Evolutionary conservation across 257 asterid genomes (phyloP), one percentile per base, ranked within the genome.

Genomic region (Vinca minor): DNA sequence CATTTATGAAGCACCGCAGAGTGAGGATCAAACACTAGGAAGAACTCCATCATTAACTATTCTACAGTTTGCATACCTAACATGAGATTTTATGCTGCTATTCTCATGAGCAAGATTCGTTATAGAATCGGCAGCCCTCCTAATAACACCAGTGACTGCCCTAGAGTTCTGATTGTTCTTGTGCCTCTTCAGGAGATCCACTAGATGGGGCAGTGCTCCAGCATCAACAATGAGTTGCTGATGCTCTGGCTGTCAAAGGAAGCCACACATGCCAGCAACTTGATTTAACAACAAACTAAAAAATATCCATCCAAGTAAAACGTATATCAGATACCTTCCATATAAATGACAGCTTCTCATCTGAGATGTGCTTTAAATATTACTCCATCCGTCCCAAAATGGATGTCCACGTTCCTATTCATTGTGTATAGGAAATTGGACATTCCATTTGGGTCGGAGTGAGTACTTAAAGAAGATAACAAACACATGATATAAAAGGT

Each of bases 31-130:
- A 14, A 41, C 29, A 26, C 13, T 31, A 28, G 54, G 39, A 21
- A 15, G 1, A 35, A 48, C 35, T 45, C 21, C 35, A n/a, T 18
- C 35, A 25, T 39, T 1, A 57, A 23, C 39, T 48, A 35, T 15
- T 21, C n/a, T n/a, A 57, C 21, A 70, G 29, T 3, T 21, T 25
- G 17, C 74, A 59, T 75, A 93, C 99, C 99, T 82, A 73, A 93
- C 99, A 73, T 86, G 86, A 66, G 92, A 81, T 83, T 93, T 93
- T 63, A 93, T 93, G 82, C 80, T 82, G 83, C 96, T 86, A 73
- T 93, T 93, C 73, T 93, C 99, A 39, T 93, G 99, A 68, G 96
- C 99, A 70, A 93, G 95, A 79, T 93, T 93, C 38, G 99, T 93
- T 65, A 93, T 82, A 62, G 99, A 94, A 83, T 93, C 99, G 39